Evolutionary conservation across 805 yeast species (phyloP).

Genomic region (Schizosaccharomyces japonicus): DNA sequence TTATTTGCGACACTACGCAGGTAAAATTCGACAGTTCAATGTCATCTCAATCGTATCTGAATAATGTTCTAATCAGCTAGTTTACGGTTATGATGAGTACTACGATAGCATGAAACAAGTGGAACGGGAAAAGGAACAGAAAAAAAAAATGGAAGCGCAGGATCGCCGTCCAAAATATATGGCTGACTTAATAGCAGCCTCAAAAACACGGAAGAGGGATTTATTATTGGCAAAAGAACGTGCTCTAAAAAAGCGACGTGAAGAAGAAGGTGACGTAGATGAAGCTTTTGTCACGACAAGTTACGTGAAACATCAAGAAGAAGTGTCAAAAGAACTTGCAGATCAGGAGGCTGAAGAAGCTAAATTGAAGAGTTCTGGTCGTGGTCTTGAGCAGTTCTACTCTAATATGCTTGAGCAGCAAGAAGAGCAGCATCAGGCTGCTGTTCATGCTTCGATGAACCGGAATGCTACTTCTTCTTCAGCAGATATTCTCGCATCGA

Average conservation of each 20-base stretch:
- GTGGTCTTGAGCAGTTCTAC: conserved; percentile 10
- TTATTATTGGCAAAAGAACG: conserved; percentile 20
- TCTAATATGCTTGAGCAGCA: conserved; percentile 10
- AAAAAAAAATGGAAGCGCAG: conserved; percentile 8
- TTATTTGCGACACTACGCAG: too few species aligned
- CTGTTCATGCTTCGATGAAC: background rate
- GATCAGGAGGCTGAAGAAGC: conserved; percentile 10
- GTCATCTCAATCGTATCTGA: too few species aligned
- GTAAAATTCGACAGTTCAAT: too few species aligned
- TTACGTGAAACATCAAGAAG: conserved; percentile 21
- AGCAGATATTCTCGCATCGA: too few species aligned
- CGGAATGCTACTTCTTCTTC: too few species aligned
- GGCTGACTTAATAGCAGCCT: conserved; percentile 22
- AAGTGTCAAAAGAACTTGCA: conserved; percentile 11
- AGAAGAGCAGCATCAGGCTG: conserved; percentile 10
- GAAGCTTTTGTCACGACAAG: conserved; percentile 27
- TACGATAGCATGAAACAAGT: conserved; percentile 22
- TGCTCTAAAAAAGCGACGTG: conserved; percentile 19
- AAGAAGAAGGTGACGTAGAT: conserved; percentile 19
- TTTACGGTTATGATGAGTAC: conserved; percentile 25
- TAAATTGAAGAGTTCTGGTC: background rate
- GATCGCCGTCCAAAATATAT: conserved; percentile 19
- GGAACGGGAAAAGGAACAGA: conserved; percentile 4
- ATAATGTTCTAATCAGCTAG: too few species aligned
- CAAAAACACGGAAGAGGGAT: conserved; percentile 24